Conservation (phyloP, 352 stramenopile genomes). For the Stramenopiles sp. region DNA sequence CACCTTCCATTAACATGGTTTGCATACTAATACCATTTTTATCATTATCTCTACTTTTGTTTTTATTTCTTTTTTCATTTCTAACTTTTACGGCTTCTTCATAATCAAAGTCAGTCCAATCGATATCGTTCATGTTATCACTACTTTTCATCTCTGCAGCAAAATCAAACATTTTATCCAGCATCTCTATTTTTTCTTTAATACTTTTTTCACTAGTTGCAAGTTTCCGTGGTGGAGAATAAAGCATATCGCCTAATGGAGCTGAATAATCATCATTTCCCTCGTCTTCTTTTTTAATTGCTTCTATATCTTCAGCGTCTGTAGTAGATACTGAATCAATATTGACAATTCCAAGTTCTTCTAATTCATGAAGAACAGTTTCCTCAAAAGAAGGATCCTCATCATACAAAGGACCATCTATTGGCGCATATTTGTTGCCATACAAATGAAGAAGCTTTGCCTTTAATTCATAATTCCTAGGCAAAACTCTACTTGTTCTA, state of each 20-base stretch:
- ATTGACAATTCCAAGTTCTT: background rate
- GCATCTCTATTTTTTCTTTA: background rate
- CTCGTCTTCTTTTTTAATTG: background rate
- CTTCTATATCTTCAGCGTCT: background rate
- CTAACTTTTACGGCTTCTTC: too few relatives aligned
- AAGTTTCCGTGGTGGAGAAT: background rate
- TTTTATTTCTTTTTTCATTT: too few relatives aligned
- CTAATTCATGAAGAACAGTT: background rate
- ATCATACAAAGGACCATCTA: background rate
- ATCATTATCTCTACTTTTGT: too few relatives aligned
- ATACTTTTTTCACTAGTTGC: too few relatives aligned
- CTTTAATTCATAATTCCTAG: background rate
- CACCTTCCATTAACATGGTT: too few relatives aligned
- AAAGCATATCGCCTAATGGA: background rate
- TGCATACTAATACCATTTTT: too few relatives aligned
- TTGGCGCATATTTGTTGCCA: background rate
- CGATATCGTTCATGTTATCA: too few relatives aligned
- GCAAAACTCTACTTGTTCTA: background rate
- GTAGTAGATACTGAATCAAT: background rate
- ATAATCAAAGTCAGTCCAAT: too few relatives aligned
- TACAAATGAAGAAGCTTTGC: background rate
- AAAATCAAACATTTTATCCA: background rate
- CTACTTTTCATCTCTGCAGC: too few relatives aligned
- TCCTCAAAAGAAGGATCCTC: background rate
- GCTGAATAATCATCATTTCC: background rate